Evolutionary conservation across 2,329 filamentous ascomycete genomes (phyloP), one percentile per base, ranked within the genome.

Genomic region (Cytospora piceae): DNA sequence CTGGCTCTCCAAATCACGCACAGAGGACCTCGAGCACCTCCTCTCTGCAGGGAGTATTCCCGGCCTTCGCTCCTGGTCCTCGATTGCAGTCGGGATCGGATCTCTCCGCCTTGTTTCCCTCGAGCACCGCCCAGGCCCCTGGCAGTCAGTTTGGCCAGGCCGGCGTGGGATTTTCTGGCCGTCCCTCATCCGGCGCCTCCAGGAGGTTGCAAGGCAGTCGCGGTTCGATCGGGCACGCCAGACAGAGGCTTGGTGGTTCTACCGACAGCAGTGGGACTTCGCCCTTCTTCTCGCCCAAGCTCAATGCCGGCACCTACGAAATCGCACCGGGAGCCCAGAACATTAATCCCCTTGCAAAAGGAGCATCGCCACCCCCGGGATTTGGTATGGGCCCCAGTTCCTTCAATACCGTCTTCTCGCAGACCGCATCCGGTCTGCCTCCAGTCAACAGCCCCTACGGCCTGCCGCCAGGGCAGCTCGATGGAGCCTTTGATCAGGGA

Each of bases 361-460:
- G 29, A 11, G 39, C 24, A 27, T 63, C 66, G n/a, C 61, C 66
- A 24, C 60, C 66, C 27, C 37, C 56, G 17, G 61, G 61, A 8
- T 64, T 68, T 22, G 58, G 46, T 27, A 24, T 39, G 53, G 46
- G 60, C 46, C 51, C 58, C 24, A 57, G 73, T 24, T 73, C 73
- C 22, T 72, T 71, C 15, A 72, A 70, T 22, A 69, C 73, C 61
- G 72, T 73, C n/a, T 74, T 73, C 31, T 68, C 70, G 11, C 65
- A 65, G 15, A 67, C 63, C 22, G 65, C 66, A 12, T 76, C 75
- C 17, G 74, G 72, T 58, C 65, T 77, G 34, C 74, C 76, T 8
- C 70, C 70, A 2, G 73, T 77, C 37, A 74, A 77, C 61, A 75
- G 74, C 63, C 72, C 75, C 0, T 73, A 70, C 65, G 75, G 74